Evolutionary conservation across 2,329 filamentous ascomycete genomes (phyloP).

Genomic region (Trichoderma breve): DNA sequence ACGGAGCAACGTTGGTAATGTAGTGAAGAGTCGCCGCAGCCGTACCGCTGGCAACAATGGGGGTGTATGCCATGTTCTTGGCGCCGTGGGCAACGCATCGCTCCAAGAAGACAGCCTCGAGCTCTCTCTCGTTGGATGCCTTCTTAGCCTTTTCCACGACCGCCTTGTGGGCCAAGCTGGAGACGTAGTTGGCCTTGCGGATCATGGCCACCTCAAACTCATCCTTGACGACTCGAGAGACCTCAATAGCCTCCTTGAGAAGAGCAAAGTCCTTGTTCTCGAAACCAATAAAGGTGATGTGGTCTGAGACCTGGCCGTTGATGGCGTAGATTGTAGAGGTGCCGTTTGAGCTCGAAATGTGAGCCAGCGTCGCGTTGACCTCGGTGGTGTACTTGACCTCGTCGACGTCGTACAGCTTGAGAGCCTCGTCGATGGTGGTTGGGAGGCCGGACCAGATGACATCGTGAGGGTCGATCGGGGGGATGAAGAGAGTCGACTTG

Average conservation of each 20-base stretch:
- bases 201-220: slow-evolving; percentile 73
- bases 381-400: slow-evolving; percentile 69
- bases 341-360: slow-evolving; percentile 42
- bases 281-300: slow-evolving; percentile 70
- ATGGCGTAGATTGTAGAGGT: slow-evolving; percentile 68
- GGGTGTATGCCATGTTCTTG: slow-evolving; percentile 81
- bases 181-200: slow-evolving; percentile 68
- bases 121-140: slow-evolving; percentile 75
- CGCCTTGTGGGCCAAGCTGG: slow-evolving; percentile 62
- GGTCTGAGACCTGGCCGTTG: slow-evolving; percentile 69
- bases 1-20: slow-evolving; percentile 69
- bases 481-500: slow-evolving; percentile 84
- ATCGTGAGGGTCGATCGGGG: slow-evolving; percentile 79
- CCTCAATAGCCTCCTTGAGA: slow-evolving; percentile 64
- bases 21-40: slow-evolving; percentile 88
- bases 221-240: slow-evolving; percentile 68
- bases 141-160: slow-evolving; percentile 60
- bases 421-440: slow-evolving; percentile 70
- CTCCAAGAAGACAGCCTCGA: slow-evolving; percentile 78
- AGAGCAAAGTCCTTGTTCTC: slow-evolving; percentile 57
- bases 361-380: slow-evolving; percentile 68
- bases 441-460: slow-evolving; percentile 95
- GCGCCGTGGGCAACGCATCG: slow-evolving; percentile 72
- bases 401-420: slow-evolving; percentile 77
- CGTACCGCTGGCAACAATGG: slow-evolving; percentile 78